These are phyloP conservation scores for Pseudozyma hubeiensis DNA, from an alignment of 1,284 basidiomycete species.

Conservation along the genomic window DNA sequence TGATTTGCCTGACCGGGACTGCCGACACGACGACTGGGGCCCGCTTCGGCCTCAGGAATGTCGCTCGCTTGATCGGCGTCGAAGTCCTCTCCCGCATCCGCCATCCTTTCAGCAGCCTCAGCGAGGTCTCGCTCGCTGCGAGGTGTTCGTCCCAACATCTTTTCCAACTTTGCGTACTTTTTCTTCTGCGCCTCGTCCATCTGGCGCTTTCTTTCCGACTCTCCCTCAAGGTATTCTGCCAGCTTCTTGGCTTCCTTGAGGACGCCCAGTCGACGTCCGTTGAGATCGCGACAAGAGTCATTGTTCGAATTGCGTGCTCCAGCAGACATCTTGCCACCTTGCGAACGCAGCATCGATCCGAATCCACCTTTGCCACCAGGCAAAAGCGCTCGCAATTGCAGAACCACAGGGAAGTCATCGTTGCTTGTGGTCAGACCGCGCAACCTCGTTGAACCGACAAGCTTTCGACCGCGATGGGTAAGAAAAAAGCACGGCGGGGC, in stretches of 20 bases:
- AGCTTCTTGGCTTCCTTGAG: constrained; percentile 96
- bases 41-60: constrained; percentile 22
- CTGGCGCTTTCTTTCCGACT: constrained; percentile 83
- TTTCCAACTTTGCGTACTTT: constrained; percentile 84
- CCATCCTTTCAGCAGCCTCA: constrained; percentile 61
- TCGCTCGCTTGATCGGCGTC: constrained; percentile 33
- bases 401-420: constrained; percentile 24
- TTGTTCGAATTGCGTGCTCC: constrained; percentile 77
- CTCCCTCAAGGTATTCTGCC: constrained; percentile 86
- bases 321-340: constrained; percentile 93
- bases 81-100: constrained; percentile 59
- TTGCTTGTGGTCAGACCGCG: constrained; percentile 2
- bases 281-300: constrained; percentile 93
- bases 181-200: constrained; percentile 75
- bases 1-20: background rate
- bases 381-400: constrained; percentile 49
- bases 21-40: constrained; percentile 10
- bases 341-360: constrained; percentile 92
- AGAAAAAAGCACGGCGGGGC: constrained; percentile 21
- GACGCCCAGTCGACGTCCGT: constrained; percentile 87
- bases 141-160: constrained; percentile 59
- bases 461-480: constrained; percentile 22
- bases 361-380: constrained; percentile 97
- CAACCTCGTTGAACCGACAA: constrained; percentile 4
- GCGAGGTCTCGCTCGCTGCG: constrained; percentile 67